Evolutionary conservation across 768 basidiomycete species (phyloP).

Genomic region (Amyloporia xantha): DNA sequence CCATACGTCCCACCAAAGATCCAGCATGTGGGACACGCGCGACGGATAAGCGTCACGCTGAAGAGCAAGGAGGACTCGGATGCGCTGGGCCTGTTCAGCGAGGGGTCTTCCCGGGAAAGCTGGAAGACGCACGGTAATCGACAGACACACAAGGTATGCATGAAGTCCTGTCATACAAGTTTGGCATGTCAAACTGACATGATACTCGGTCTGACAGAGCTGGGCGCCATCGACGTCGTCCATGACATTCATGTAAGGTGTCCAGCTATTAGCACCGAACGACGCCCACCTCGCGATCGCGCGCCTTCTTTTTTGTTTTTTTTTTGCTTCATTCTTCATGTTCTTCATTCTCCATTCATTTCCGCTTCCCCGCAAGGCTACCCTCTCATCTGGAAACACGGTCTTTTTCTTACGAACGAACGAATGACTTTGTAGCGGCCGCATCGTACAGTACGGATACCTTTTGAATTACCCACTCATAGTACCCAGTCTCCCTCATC

Average conservation of each 20-base stretch:
- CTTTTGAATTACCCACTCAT: no score
- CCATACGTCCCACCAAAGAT: constrained; percentile 28
- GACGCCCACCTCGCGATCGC: no score
- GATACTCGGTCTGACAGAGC: constrained; percentile 4
- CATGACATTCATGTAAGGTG: background rate
- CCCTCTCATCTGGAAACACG: background rate
- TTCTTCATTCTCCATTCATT: background rate
- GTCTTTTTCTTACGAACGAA: background rate
- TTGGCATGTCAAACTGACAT: background rate
- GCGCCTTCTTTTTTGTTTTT: background rate
- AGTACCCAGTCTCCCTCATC: background rate
- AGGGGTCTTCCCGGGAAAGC: constrained; percentile 3
- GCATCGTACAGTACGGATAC: no score
- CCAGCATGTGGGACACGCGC: constrained; percentile 31
- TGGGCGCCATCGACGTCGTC: constrained; percentile 8
- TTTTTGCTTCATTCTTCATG: background rate
- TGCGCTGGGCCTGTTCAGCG: constrained; percentile 12
- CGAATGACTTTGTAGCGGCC: background rate
- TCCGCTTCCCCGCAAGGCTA: no score
- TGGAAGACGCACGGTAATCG: constrained; percentile 17
- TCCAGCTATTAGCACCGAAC: no score
- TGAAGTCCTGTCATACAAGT: background rate
- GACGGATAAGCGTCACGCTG: constrained; percentile 33
- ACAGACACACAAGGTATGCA: constrained; percentile 12
- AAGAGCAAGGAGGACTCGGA: constrained; percentile 26